phyloP scores from a whole-genome alignment of 176 grass and related monocot genomes.

The Ampelocalamus luodianensis region DNA sequence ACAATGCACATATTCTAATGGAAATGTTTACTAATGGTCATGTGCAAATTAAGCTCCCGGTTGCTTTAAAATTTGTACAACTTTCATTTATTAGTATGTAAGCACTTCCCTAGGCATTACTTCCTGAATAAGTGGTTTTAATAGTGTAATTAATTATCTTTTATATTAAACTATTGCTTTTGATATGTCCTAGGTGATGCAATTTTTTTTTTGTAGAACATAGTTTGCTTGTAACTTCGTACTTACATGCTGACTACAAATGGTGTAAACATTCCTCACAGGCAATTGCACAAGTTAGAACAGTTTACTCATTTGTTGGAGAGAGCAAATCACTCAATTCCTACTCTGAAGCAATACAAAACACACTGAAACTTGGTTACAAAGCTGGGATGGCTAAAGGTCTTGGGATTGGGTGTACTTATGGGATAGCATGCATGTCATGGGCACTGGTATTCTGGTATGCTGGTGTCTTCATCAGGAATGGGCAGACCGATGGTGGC shows the following conservation, averaged over 20 bases:
- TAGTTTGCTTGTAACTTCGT: slow-evolving; percentile 4
- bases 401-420: slow-evolving; percentile 94
- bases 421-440: slow-evolving; percentile 97
- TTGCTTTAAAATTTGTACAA: neutral
- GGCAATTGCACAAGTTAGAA: slow-evolving; percentile 97
- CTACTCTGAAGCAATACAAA: slow-evolving; percentile 94
- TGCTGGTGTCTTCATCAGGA: slow-evolving; percentile 93
- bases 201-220: neutral
- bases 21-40: neutral
- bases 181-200: neutral
- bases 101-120: neutral
- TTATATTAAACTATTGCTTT: neutral
- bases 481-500: slow-evolving; percentile 87
- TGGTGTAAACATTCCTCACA: slow-evolving; percentile 33
- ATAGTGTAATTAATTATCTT: neutral
- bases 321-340: slow-evolving; percentile 92
- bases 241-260: slow-evolving; percentile 11
- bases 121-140: neutral
- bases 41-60: neutral
- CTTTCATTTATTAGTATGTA: neutral
- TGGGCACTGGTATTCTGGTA: slow-evolving; percentile 99
- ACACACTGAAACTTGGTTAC: slow-evolving; percentile 91
- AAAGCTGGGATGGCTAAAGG: slow-evolving; percentile 99
- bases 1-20: neutral
- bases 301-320: slow-evolving; percentile 95